A percentile compares a stretch with the other conserved stretches of the same genome.
phyloP scores from a whole-genome alignment of 768 basidiomycete genomes.

The Psilocybe tampanensis region DNA sequence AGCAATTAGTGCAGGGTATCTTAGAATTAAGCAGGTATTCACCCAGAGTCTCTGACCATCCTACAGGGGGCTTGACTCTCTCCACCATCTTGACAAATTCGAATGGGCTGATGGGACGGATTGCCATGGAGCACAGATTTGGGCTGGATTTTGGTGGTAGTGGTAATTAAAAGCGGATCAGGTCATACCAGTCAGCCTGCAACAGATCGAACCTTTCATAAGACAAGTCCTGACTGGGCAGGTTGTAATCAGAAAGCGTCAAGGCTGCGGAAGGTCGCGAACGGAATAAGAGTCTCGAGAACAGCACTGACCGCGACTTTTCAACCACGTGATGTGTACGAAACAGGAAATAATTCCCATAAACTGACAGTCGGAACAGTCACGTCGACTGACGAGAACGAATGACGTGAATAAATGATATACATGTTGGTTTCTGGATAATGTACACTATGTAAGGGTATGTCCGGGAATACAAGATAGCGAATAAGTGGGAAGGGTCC shows the following conservation, averaged over 20 bases:
- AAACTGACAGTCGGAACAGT: background rate
- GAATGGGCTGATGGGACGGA: conserved; percentile 39
- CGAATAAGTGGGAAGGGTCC: conserved; percentile 28
- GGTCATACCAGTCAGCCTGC: too few relatives aligned
- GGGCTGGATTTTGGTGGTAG: too few relatives aligned
- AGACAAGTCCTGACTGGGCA: too few relatives aligned
- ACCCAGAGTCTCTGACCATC: conserved; percentile 55
- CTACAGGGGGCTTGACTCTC: conserved; percentile 47
- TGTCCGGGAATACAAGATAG: conserved; percentile 45
- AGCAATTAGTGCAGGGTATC: background rate
- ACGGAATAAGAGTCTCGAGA: too few relatives aligned
- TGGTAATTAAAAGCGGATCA: too few relatives aligned
- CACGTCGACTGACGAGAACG: background rate
- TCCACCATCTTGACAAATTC: conserved; percentile 55
- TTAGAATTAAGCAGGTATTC: conserved; percentile 6
- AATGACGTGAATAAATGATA: background rate
- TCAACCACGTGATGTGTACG: background rate
- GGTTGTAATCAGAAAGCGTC: too few relatives aligned
- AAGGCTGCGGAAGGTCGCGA: too few relatives aligned
- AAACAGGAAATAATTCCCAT: conserved; percentile 10
- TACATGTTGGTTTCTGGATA: background rate
- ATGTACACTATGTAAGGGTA: conserved; percentile 10
- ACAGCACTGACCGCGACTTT: too few relatives aligned
- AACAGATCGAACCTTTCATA: too few relatives aligned
- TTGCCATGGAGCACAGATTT: too few relatives aligned